Percentiles rank a stretch among this genome's conserved stretches.
Conservation (phyloP, 805 yeast genomes). For the Geotrichum ghanense region DNA sequence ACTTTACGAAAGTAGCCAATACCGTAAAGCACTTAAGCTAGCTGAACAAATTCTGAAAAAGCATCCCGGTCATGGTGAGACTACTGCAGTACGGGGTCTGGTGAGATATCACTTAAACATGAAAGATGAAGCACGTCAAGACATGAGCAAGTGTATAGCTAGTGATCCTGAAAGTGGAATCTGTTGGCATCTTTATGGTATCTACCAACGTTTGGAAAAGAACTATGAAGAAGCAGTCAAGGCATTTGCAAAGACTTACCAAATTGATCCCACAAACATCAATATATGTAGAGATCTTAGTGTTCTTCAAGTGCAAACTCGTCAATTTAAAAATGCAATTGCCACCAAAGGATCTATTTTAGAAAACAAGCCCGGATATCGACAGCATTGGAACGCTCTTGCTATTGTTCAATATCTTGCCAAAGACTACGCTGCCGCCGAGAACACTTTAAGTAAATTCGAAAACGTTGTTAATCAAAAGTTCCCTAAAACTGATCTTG, state of each 20-base stretch:
- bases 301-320: slow-evolving; percentile 63
- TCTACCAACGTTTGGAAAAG: slow-evolving; percentile 60
- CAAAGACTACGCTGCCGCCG: slow-evolving; percentile 56
- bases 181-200: slow-evolving; percentile 77
- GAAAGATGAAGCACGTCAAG: slow-evolving; percentile 49
- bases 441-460: slow-evolving; percentile 58
- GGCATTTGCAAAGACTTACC: slow-evolving; percentile 64
- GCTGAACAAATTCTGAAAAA: slow-evolving; percentile 70
- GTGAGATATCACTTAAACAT: slow-evolving; percentile 46
- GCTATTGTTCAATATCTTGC: slow-evolving; percentile 78
- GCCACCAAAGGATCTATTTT: slow-evolving; percentile 57
- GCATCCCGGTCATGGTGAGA: slow-evolving; percentile 63
- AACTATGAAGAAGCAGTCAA: slow-evolving; percentile 67
- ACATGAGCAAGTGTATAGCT: slow-evolving; percentile 48
- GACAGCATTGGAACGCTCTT: slow-evolving; percentile 83
- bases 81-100: slow-evolving; percentile 78
- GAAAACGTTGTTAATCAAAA: slow-evolving; percentile 66
- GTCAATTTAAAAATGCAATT: slow-evolving; percentile 56
- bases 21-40: slow-evolving; percentile 70
- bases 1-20: slow-evolving; percentile 74
- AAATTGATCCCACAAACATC: slow-evolving; percentile 66
- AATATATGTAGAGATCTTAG: slow-evolving; percentile 77
- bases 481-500: slow-evolving; percentile 57
- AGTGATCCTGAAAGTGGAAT: slow-evolving; percentile 54
- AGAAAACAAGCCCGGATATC: slow-evolving; percentile 64